A percentile compares a stretch with the other conserved stretches of the same genome.
Conservation (phyloP, 495 filamentous ascomycete genomes). For the Penicillium manginii region DNA sequence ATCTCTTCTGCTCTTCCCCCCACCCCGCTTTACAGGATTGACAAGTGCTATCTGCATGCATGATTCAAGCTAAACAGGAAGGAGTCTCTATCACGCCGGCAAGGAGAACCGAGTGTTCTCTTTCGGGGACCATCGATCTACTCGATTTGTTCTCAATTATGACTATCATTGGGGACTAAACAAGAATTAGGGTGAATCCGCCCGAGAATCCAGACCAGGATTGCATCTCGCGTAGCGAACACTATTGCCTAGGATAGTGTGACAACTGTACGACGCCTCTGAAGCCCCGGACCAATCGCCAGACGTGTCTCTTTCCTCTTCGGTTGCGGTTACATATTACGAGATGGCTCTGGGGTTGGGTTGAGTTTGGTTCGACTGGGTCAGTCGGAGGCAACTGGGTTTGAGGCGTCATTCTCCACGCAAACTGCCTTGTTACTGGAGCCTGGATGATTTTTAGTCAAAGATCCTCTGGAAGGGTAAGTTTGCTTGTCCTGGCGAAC, state of each 20-base stretch:
- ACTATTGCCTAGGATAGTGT: neutral
- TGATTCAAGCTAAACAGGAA: neutral
- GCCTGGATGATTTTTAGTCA: neutral
- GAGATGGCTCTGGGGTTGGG: neutral
- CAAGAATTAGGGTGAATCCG: neutral
- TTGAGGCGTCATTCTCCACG: neutral
- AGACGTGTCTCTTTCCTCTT: neutral
- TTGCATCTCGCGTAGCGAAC: neutral
- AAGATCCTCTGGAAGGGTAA: neutral
- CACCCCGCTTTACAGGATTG: neutral
- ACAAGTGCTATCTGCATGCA: neutral
- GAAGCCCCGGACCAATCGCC: neutral
- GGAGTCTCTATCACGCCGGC: neutral
- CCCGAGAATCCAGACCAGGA: neutral
- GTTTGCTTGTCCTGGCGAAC: constrained; percentile 1
- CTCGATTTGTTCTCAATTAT: neutral
- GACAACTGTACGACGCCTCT: neutral
- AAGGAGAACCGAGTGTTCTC: neutral
- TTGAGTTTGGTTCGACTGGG: neutral
- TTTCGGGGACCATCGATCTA: neutral
- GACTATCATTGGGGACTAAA: neutral
- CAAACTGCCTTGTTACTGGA: neutral
- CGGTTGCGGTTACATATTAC: neutral
- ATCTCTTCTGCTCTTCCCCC: neutral
- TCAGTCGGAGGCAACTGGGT: neutral